Conservation (phyloP, 192 early-diverging fungal species). For the Oehlia diaphana region DNA sequence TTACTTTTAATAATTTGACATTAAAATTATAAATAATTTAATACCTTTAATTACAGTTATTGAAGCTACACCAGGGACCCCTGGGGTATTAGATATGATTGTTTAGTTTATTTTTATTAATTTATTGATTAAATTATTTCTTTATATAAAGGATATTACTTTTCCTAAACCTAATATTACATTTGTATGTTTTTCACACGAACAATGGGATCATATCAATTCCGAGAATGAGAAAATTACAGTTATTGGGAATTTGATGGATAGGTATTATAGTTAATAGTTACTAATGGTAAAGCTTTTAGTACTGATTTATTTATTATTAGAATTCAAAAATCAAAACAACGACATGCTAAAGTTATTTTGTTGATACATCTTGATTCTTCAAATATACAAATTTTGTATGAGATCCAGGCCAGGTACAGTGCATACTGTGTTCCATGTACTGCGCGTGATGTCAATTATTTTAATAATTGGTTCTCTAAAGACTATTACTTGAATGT, state of each 20-base stretch:
- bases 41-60: background rate
- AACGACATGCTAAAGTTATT: slow-evolving; percentile 8
- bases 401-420: slow-evolving; percentile 15
- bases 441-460: background rate
- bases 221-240: background rate
- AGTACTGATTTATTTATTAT: background rate
- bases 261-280: background rate
- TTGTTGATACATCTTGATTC: slow-evolving; percentile 2
- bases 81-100: slow-evolving; percentile 8
- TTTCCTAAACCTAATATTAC: slow-evolving; percentile 28
- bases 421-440: no score
- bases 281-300: background rate
- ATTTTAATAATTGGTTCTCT: background rate
- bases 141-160: slow-evolving; percentile 14
- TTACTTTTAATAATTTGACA: background rate
- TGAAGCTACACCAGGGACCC: slow-evolving; percentile 18
- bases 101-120: background rate
- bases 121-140: background rate
- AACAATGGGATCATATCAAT: background rate
- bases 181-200: slow-evolving; percentile 4
- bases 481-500: background rate
- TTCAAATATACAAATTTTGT: slow-evolving; percentile 13
- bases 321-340: slow-evolving; percentile 9
- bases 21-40: background rate
- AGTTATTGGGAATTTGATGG: background rate